Evolutionary conservation across 2,329 filamentous ascomycete genomes (phyloP), one percentile per base, ranked within the genome.

Genomic region (Ophiostoma sp.): DNA sequence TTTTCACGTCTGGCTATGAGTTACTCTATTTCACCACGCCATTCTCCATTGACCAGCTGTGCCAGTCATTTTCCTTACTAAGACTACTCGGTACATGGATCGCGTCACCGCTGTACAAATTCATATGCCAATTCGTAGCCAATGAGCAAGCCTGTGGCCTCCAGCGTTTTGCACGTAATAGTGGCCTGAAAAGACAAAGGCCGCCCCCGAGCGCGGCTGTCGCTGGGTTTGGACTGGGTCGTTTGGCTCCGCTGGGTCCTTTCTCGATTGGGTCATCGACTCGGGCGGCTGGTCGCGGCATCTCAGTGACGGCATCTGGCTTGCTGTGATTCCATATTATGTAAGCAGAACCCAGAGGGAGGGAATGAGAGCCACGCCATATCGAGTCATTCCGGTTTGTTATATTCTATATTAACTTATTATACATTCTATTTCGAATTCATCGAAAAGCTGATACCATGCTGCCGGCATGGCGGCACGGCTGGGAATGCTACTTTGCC

Each of bases 181-280:
- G 8, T 36, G 60, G 60, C 60, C 33, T 66, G 20, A 39, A 39
- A 39, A 39, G 33, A 57, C 23, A 57, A 57, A 27, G 52, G 10
- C 23, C 52, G 52, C 52, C 52, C 35, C 62, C 57, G 60, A 35
- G 60, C 17, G 65, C 65, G 65, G 65, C 65, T 67, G 65, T 67
- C 65, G 65, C 65, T 67, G 35, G 10, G 44, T 48, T 41, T 41
- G 13, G 39, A 13, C 39, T 41, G 39, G 39, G 39, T 41, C 10
- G 13, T 48, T 48, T 48, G 44, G 6, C 20, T n/a, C 44, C 44
- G 44, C 44, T 48, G 44, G 44, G 44, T 48, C 44, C 44, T 48
- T 20, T 4, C 44, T 48, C 44, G 17, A 41, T 67, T 41, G 20
- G n/a, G 65, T 67, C n/a, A 67, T 41, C 52, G 23, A 57, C 27